These are phyloP conservation scores for Fusarium brevicatenulatum DNA, from an alignment of 2,329 filamentous ascomycete species.

Conservation along the genomic window DNA sequence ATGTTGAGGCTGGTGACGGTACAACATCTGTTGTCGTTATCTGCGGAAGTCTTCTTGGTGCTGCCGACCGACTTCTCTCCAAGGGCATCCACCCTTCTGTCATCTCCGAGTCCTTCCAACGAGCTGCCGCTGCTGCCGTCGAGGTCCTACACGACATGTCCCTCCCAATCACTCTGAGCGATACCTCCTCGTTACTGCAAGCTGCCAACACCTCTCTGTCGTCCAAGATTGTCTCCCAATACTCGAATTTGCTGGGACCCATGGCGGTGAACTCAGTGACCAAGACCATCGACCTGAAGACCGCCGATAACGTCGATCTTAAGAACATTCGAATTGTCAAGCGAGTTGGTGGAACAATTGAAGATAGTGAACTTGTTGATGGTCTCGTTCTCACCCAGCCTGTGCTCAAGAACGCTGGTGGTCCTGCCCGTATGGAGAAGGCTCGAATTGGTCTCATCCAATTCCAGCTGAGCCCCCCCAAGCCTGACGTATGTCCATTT, in stretches of 20 bases:
- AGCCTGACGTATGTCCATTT: constrained; percentile 80
- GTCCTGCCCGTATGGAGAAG: constrained; percentile 94
- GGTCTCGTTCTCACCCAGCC: constrained; percentile 92
- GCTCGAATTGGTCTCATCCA: constrained; percentile 96
- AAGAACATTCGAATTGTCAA: constrained; percentile 97
- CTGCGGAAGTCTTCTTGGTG: constrained; percentile 91
- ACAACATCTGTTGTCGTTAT: constrained; percentile 99
- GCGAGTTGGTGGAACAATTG: constrained; percentile 97
- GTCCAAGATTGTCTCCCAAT: constrained; percentile 98
- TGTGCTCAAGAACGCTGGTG: constrained; percentile 92
- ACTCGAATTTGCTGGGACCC: constrained; percentile 92
- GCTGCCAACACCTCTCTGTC: constrained; percentile 96
- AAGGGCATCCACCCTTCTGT: constrained; percentile 98
- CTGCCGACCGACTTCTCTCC: constrained; percentile 86
- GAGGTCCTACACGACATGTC: constrained; percentile 95
- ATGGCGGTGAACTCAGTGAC: constrained; percentile 98
- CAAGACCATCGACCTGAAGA: constrained; percentile 95
- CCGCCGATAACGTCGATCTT: constrained; percentile 94
- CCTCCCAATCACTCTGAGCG: constrained; percentile 87
- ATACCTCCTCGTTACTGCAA: constrained; percentile 91
- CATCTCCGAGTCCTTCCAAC: constrained; percentile 97
- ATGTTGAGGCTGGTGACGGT: constrained; percentile 97
- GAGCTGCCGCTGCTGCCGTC: constrained; percentile 89
- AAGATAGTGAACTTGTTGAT: constrained; percentile 97
- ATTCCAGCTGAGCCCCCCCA: constrained; percentile 97